Evolutionary conservation across 1,284 basidiomycete species (phyloP), one percentile per base, ranked within the genome.

Genomic region (Stygiomarasmius scandens): DNA sequence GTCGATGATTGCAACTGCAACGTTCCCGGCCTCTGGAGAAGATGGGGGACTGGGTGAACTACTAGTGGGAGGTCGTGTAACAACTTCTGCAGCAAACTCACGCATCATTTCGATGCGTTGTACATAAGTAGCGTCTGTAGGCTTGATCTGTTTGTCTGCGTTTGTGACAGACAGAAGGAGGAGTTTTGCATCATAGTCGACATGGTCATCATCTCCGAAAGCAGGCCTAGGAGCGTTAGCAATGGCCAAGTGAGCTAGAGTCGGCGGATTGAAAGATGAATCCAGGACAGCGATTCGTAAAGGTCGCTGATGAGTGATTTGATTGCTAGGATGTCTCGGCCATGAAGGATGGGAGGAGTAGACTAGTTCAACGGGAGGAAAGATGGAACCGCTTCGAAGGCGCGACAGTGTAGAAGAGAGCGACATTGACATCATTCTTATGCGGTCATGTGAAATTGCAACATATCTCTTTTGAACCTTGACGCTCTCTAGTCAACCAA

Each of bases 241-340:
- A 47, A 98, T 85, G 0, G 91, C 88, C 55, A 90, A 80, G 69
- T 99, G 96, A 0, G 96, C 95, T 11, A 81, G 71, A 0, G 93
- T 95, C 0, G 96, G 96, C 1, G 96, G 96, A 67, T 99, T 98
- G 77, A 95, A 98, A 0, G 93, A 96, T 0, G 94, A 90, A 67
- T 98, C 96, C 34, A 98, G 82, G 19, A 97, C 80, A 8, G 86
- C 80, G 49, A 92, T 76, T 29, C 72, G 76, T 29, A 86, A 68
- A 3, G 70, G 63, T 46, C 59, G 58, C 14, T 58, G 54, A 46
- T 61, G 55, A 20, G 44, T 55, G 9, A 62, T 49, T 51, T 60
- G 59, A 48, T 14, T 52, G 14, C 51, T 49, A 23, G 62, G 69
- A 23, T 67, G 74, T 48, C 11, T 41, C 25, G 88, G 88, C 88